phyloP scores from a whole-genome alignment of 2,329 filamentous ascomycete genomes.

The Ceratocystiopsis sp. region DNA sequence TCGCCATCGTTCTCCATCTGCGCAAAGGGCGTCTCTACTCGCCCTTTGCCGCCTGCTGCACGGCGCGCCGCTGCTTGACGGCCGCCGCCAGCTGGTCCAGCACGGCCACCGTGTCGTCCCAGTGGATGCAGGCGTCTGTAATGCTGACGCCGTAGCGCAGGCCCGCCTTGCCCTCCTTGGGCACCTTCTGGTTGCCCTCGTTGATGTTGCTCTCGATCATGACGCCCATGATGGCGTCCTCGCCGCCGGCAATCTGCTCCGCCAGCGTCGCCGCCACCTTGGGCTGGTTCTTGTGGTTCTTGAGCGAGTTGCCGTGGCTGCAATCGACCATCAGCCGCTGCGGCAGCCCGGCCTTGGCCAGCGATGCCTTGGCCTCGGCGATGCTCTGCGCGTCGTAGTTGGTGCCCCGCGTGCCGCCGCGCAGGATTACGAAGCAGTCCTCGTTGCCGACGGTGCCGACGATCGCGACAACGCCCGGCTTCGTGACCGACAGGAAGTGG shows the following conservation, averaged over 20 bases:
- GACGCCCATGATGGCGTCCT: conserved; percentile 81
- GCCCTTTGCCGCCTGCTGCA: too few species aligned
- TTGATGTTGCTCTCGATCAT: conserved; percentile 99
- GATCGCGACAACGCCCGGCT: conserved; percentile 87
- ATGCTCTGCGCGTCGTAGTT: conserved; percentile 86
- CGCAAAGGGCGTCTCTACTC: too few species aligned
- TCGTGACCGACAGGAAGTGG: conserved; percentile 94
- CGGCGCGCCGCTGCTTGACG: conserved; percentile 50
- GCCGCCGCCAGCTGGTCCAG: conserved; percentile 64
- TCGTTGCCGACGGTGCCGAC: conserved; percentile 90
- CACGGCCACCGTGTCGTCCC: conserved; percentile 73
- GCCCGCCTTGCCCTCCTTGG: conserved; percentile 64
- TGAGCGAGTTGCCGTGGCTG: conserved; percentile 88
- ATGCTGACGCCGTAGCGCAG: conserved; percentile 92
- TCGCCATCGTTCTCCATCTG: conserved; percentile 17
- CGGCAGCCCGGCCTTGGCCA: conserved; percentile 56
- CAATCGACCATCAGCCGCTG: conserved; percentile 92
- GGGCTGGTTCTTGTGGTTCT: conserved; percentile 95
- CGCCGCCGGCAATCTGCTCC: conserved; percentile 70
- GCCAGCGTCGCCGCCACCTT: conserved; percentile 73
- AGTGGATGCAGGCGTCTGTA: conserved; percentile 91
- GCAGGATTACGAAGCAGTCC: conserved; percentile 90
- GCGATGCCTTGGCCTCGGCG: conserved; percentile 60
- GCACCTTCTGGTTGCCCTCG: conserved; percentile 87
- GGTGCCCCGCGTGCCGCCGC: conserved; percentile 81